phyloP scores from a whole-genome alignment of 2,329 filamentous ascomycete genomes.

The Colletotrichum limetticola region DNA sequence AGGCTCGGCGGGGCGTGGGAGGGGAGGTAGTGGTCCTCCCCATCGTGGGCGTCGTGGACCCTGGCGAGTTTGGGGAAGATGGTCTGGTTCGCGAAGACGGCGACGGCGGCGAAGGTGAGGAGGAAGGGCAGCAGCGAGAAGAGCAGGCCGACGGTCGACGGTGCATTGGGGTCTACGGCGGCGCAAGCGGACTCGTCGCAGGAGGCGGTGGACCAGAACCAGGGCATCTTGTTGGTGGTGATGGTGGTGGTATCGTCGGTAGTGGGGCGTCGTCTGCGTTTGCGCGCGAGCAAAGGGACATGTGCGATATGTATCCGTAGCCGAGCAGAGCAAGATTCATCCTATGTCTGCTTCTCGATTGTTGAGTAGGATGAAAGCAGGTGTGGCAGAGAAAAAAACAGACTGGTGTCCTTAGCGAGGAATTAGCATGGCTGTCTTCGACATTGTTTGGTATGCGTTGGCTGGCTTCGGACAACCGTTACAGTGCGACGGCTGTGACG shows the following conservation, averaged over 20 bases:
- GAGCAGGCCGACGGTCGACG: conserved; percentile 56
- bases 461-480: conserved; percentile 17
- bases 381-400: background rate
- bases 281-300: conserved; percentile 17
- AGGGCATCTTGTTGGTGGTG: conserved; percentile 29
- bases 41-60: conserved; percentile 60
- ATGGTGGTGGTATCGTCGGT: background rate
- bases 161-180: conserved; percentile 52
- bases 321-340: conserved; percentile 5
- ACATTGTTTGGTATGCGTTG: conserved; percentile 25
- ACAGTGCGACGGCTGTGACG: conserved; percentile 6
- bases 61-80: conserved; percentile 79
- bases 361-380: background rate
- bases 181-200: conserved; percentile 71
- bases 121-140: conserved; percentile 77
- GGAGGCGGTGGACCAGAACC: conserved; percentile 43
- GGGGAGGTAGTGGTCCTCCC: conserved; percentile 71
- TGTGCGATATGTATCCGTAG: conserved; percentile 13
- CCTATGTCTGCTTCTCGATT: background rate
- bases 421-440: conserved; percentile 12
- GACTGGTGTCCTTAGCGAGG: conserved; percentile 8
- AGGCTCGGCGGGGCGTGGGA: conserved; percentile 69
- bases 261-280: conserved; percentile 6
- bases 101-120: conserved; percentile 73
- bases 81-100: conserved; percentile 70